Base-by-base conservation (phyloP, 2,329 filamentous ascomycete genomes). In the Alternaria gaisen region DNA sequence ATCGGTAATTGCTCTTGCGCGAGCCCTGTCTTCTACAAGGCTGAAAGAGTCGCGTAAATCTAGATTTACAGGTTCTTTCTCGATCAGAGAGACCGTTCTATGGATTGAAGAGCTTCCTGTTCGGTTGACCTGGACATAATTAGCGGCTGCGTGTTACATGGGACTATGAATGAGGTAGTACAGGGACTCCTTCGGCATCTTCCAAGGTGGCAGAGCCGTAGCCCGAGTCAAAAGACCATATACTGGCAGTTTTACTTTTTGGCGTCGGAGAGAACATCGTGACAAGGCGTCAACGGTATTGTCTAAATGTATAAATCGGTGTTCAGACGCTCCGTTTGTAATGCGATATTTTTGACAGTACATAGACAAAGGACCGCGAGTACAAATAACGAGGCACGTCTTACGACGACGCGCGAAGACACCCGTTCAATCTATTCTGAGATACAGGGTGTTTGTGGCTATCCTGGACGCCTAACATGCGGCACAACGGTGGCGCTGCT, bases 151-250 rank as follows among this genome's bases (percentile, higher is more conserved):
- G 11, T 30, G 5, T 11, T 16, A 48, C 1, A 6, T 12, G 12
- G 14, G 6, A 24, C 22, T 48, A 16, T 20, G 20, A 12, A 12
- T 34, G 9, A 5, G 16, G 30, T 38, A 14, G 48, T 58, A 58
- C 58, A 32, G 63, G 34, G n/a, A 48, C 42, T 22, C 50, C 36
- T 5, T 65, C 68, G 7, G 71, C 69, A 22, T 70, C 67, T 16
- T 61, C 54, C 22, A 67, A 48, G 8, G 60, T 61, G 30, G 63
- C 68, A 5, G 72, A 69, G 16, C 59, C 70, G 63, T 78, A 78
- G 7, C 76, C 74, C n/a, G 75, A 78, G 56, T 78, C 75, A 26
- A 73, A 58, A 20, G 69, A 73, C 69, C 71, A 74, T 34, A 73
- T 74, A 47, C 74, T 75, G 18, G 72, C 62, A 9, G 72, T 69